Evolutionary conservation across 1,139 yeast species (phyloP), one percentile per base, ranked within the genome.

Genomic region (Zygoascus hellenicus): DNA sequence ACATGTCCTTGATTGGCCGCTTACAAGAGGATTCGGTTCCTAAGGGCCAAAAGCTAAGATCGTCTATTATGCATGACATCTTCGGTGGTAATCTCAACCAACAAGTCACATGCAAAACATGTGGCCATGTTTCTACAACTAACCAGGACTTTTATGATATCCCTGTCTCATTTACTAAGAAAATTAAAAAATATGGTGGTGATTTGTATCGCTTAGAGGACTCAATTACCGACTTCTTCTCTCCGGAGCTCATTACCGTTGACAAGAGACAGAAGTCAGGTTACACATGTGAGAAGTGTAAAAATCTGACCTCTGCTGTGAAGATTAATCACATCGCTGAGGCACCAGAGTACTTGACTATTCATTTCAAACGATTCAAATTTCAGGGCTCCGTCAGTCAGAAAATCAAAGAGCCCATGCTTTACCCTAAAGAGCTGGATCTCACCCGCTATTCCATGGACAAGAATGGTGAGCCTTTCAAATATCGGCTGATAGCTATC

Each of bases 21-120:
- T 69, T 90, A 49, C 97, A 90, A 66, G 97, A 90, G 63, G 97
- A 90, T 62, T 77, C 88, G 6, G 89, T 94, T 1, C 97, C 97
- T 30, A 83, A 80, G 62, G 96, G 96, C 11, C 75, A 72, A 44
- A 89, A 90, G 62, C 72, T 89, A 61, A 85, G 87, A 57, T 75
- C 83, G 54, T 84, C 95, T 45, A 82, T 90, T 29, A 72, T 92
- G 17, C 90, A 92, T 65, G 96, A 90, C 61, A 86, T 92, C 16
- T 92, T 92, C 67, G 98, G 97, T 26, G 98, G 98, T 2, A 69
- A 87, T 45, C 70, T 90, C 51, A 78, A 83, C 57, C 98, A 92
- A 67, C 76, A 79, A 41, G 95, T 92, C 34, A 81, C 87, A 0
- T 92, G 98, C 68, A 77, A 77, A 53, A 77, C 72, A 46, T 92